Conservation (phyloP, 208 protist species). For the Crithidia fasciculata region DNA sequence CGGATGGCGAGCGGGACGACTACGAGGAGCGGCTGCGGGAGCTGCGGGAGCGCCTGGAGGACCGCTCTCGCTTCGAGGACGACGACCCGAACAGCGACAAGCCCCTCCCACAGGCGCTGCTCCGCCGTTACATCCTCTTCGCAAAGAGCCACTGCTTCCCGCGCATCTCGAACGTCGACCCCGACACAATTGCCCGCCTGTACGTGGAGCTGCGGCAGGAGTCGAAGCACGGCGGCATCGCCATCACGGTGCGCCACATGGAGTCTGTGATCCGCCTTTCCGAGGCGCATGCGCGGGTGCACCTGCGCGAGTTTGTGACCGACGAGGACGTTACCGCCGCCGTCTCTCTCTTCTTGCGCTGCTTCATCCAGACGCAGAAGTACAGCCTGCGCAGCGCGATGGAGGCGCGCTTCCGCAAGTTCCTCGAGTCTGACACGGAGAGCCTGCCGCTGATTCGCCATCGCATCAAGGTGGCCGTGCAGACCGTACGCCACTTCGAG, state of each 20-base stretch:
- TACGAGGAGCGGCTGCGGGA: slow-evolving; percentile 61
- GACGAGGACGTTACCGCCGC: slow-evolving; percentile 98
- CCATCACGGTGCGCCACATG: slow-evolving; percentile 99
- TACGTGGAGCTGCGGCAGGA: slow-evolving; percentile 98
- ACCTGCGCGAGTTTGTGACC: slow-evolving; percentile 96
- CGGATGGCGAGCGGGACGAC: slow-evolving; percentile 64
- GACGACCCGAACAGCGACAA: slow-evolving; percentile 86
- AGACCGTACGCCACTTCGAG: slow-evolving; percentile 86
- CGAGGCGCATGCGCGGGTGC: slow-evolving; percentile 97
- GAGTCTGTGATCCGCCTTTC: slow-evolving; percentile 99
- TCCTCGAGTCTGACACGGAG: slow-evolving; percentile 88
- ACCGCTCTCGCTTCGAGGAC: slow-evolving; percentile 63
- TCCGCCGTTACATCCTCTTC: slow-evolving; percentile 99
- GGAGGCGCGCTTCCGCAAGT: slow-evolving; percentile 87
- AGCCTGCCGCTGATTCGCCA: slow-evolving; percentile 88
- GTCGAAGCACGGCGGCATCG: slow-evolving; percentile 92
- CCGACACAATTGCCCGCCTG: slow-evolving; percentile 94
- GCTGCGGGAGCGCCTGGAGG: slow-evolving; percentile 51
- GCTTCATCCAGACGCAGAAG: slow-evolving; percentile 98
- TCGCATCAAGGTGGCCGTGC: slow-evolving; percentile 81
- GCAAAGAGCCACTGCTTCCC: slow-evolving; percentile 93
- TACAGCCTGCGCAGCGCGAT: slow-evolving; percentile 91
- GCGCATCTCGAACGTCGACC: slow-evolving; percentile 92
- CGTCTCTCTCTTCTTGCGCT: slow-evolving; percentile 97
- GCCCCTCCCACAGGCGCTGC: slow-evolving; percentile 93